These are phyloP conservation scores for Dendryphion nanum DNA, from an alignment of 2,329 filamentous ascomycete species.

Conservation along the genomic window DNA sequence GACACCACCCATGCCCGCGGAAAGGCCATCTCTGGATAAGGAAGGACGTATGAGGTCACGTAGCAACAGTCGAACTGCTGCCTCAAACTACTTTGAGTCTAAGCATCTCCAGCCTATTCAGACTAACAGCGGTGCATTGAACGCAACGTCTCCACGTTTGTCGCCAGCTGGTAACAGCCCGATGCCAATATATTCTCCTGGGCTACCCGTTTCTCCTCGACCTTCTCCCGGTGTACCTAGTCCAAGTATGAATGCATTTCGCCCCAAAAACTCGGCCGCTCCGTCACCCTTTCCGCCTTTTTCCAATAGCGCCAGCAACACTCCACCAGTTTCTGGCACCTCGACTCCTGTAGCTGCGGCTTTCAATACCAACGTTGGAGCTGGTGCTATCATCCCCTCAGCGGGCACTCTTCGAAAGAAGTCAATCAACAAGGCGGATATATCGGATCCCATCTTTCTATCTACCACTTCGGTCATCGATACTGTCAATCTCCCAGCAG, in stretches of 20 bases:
- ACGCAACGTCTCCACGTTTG: constrained; percentile 21
- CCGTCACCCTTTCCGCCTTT: constrained; percentile 49
- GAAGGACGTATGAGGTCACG: constrained; percentile 30
- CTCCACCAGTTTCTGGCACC: constrained; percentile 52
- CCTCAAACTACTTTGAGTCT: constrained; percentile 34
- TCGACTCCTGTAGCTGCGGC: constrained; percentile 42
- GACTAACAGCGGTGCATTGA: constrained; percentile 21
- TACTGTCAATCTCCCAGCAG: constrained; percentile 56
- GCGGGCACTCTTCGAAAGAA: constrained; percentile 50
- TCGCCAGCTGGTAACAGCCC: constrained; percentile 18
- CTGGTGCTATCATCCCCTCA: constrained; percentile 15
- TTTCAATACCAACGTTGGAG: constrained; percentile 23
- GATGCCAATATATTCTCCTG: constrained; percentile 22
- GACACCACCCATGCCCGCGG: constrained; percentile 26
- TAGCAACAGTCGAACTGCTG: constrained; percentile 36
- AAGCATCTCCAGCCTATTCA: constrained; percentile 39
- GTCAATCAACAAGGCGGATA: constrained; percentile 59
- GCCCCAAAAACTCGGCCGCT: too few relatives aligned
- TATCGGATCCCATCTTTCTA: constrained; percentile 59
- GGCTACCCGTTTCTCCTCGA: constrained; percentile 36
- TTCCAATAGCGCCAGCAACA: constrained; percentile 53
- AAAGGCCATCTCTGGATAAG: constrained; percentile 26
- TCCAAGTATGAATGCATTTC: constrained; percentile 25
- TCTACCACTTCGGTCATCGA: constrained; percentile 59
- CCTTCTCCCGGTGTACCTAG: constrained; percentile 41